Evolutionary conservation across 176 grass and related monocot species (phyloP), one percentile per base, ranked within the genome.

Genomic region (Lolium rigidum): DNA sequence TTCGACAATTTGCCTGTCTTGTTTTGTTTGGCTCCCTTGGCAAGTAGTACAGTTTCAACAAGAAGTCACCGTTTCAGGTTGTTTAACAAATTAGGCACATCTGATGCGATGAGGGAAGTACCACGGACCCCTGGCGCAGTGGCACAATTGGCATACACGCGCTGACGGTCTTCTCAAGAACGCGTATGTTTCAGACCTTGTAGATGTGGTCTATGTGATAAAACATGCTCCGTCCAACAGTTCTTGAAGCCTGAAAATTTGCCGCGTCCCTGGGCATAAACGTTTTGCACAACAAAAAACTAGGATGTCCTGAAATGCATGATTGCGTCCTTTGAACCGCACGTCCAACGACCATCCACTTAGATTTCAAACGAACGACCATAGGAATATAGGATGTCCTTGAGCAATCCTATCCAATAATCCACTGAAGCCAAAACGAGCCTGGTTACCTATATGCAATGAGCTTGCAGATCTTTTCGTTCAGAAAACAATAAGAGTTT

Each of bases 91-190:
- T 43, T 6, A 56, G 54, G 54, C 7, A 59, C 43, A 15, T n/a
- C n/a, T 43, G 62, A 71, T 70, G 65, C 87, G 54, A 84, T 24
- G 24, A 51, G 14, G 48, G 10, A 10, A 55, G 35, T 15, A 67
- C 38, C 37, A 15, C 25, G 31, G 31, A 35, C 31, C 31, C 31
- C 31, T 35, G 31, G 31, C n/a, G n/a, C 6, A 67, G 35, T 50
- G 48, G 25, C 77, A 76, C 24, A 2, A 76, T 85, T 75, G 59
- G 18, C 4, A 25, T 18, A 38, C 6, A 72, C 41, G 18, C 18
- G 11, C 20, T 21, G 70, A 21, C 70, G 70, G 5, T 48, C 5
- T 48, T 47, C 6, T 14, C n/a, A 13, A 48, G 41, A 73, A 46
- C 68, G 9, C 12, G 68, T 66, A 67, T 81, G 12, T 67, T 28